Conservation (phyloP, 306 rosid genomes). For the Benincasa hispida region DNA sequence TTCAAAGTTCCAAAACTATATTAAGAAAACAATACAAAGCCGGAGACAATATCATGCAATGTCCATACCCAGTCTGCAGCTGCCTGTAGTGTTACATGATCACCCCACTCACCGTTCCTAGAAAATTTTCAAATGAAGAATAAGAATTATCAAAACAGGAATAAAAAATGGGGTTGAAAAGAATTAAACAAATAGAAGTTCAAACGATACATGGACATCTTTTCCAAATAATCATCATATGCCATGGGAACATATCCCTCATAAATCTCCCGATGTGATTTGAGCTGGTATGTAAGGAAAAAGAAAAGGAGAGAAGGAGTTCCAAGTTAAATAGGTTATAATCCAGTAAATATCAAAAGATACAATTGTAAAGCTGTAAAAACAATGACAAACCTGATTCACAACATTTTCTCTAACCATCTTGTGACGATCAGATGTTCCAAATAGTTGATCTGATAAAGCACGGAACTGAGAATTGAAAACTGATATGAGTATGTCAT, state of each 20-base stretch:
- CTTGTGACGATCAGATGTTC: slow-evolving; percentile 49
- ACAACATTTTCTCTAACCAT: slow-evolving; percentile 53
- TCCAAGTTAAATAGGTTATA: slow-evolving; percentile 17
- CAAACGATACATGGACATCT: slow-evolving; percentile 47
- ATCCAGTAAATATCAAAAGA: background rate
- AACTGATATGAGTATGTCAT: background rate
- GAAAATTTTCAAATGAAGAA: background rate
- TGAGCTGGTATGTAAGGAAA: slow-evolving; percentile 38
- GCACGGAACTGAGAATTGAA: slow-evolving; percentile 55
- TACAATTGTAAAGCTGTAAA: slow-evolving; percentile 2
- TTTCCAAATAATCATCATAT: slow-evolving; percentile 60
- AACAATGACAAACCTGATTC: slow-evolving; percentile 43
- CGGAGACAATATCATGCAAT: background rate
- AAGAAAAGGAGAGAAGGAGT: slow-evolving; percentile 1
- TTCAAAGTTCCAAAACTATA: background rate
- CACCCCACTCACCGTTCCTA: slow-evolving; percentile 95
- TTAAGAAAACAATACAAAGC: background rate
- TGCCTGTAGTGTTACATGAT: slow-evolving; percentile 88
- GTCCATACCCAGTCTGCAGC: slow-evolving; percentile 60
- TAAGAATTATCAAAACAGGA: background rate
- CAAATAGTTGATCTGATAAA: slow-evolving; percentile 64
- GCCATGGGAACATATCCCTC: slow-evolving; percentile 90
- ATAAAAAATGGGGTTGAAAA: background rate
- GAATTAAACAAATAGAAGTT: background rate
- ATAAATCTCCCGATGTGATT: slow-evolving; percentile 56